A percentile compares a stretch with the other conserved stretches of the same genome.
phyloP scores from a whole-genome alignment of 495 filamentous ascomycete genomes.

The Penicillium tannophilum region DNA sequence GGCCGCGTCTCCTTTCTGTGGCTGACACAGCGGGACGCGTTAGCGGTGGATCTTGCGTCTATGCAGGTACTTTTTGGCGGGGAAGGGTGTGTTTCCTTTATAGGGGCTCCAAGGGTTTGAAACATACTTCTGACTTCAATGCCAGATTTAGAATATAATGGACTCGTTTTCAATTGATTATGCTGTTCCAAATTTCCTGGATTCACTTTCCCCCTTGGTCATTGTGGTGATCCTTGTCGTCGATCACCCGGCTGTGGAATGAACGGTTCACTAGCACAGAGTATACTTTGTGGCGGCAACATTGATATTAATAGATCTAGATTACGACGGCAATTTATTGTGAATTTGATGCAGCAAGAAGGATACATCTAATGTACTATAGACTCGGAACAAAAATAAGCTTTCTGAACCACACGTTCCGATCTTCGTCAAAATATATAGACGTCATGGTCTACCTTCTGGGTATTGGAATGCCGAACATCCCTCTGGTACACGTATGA shows the following conservation, averaged over 20 bases:
- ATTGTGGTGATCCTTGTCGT: neutral
- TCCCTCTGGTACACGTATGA: too few species aligned
- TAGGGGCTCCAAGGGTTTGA: neutral
- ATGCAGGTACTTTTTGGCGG: neutral
- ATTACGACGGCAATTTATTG: too few species aligned
- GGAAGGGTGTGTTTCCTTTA: neutral
- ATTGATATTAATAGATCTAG: too few species aligned
- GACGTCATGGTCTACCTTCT: too few species aligned
- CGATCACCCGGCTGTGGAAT: neutral
- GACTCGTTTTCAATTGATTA: neutral
- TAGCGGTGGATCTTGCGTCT: slow-evolving; percentile 6
- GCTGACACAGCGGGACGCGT: slow-evolving; percentile 24
- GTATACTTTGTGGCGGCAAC: neutral
- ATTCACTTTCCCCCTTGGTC: slow-evolving; percentile 5
- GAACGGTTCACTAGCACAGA: neutral
- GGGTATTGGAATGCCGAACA: too few species aligned
- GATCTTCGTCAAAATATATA: too few species aligned
- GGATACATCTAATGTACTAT: too few species aligned
- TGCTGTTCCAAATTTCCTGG: neutral
- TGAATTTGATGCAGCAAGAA: too few species aligned
- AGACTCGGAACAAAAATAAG: too few species aligned
- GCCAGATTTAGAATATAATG: neutral
- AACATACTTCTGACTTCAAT: neutral
- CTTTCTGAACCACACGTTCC: too few species aligned
- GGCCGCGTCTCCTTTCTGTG: slow-evolving; percentile 14